Evolutionary conservation across 768 basidiomycete species (phyloP).

Genomic region (Auricularia sp.): DNA sequence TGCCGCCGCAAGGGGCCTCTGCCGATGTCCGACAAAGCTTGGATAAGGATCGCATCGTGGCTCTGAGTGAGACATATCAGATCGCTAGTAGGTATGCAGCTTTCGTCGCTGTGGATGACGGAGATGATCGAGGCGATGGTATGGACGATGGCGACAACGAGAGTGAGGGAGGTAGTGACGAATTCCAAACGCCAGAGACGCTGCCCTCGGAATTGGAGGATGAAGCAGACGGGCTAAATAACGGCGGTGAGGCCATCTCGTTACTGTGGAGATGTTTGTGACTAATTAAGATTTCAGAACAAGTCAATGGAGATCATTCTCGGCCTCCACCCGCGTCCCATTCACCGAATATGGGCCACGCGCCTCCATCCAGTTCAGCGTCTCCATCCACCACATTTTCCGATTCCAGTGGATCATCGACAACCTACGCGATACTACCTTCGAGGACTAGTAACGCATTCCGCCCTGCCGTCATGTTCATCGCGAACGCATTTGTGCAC

Average conservation of each 20-base stretch:
- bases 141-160: background rate
- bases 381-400: background rate
- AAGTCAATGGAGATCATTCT: no score
- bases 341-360: no score
- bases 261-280: no score
- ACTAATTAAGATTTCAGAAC: no score
- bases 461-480: background rate
- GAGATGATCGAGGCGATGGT: background rate
- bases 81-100: constrained; percentile 44
- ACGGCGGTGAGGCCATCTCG: no score
- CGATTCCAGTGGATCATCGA: background rate
- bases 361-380: background rate
- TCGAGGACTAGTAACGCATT: background rate
- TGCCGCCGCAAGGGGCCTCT: constrained; percentile 15
- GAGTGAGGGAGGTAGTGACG: background rate
- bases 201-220: no score
- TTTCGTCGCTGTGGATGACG: constrained; percentile 42
- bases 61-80: constrained; percentile 41
- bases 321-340: no score
- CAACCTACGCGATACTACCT: background rate
- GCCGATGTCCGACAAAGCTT: constrained; percentile 18
- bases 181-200: background rate
- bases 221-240: no score
- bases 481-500: background rate
- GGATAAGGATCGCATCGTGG: constrained; percentile 32